A percentile compares a stretch with the other conserved stretches of the same genome.
Evolutionary conservation across 306 rosid species (phyloP).

Genomic region (Psophocarpus tetragonolobus): DNA sequence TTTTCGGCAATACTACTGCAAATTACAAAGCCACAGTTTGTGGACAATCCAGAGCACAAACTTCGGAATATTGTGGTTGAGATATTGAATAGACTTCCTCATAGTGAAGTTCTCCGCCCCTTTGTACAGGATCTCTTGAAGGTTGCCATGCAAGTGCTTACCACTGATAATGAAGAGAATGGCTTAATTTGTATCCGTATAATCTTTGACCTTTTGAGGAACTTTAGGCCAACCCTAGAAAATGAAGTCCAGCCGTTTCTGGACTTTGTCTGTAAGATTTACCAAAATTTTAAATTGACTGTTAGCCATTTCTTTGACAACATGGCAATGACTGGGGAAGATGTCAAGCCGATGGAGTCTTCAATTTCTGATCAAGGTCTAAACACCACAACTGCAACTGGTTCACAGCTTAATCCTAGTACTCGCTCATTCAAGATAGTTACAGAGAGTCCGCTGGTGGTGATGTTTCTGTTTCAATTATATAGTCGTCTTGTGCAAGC

Average conservation of each 20-base stretch:
- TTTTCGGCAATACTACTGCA: constrained; percentile 73
- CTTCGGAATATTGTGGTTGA: constrained; percentile 91
- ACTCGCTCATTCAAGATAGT: constrained; percentile 91
- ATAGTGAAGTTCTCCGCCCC: constrained; percentile 96
- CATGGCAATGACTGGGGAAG: constrained; percentile 58
- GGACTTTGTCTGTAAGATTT: constrained; percentile 91
- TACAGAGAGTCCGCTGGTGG: constrained; percentile 97
- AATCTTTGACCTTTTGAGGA: constrained; percentile 91
- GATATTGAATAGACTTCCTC: constrained; percentile 95
- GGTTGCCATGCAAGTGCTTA: constrained; percentile 93
- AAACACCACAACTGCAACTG: constrained; percentile 51
- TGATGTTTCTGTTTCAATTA: constrained; percentile 94
- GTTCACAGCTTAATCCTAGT: constrained; percentile 88
- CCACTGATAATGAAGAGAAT: constrained; percentile 93
- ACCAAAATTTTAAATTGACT: constrained; percentile 82
- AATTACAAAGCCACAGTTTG: constrained; percentile 82
- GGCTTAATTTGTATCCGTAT: constrained; percentile 89
- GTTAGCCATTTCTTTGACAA: constrained; percentile 90
- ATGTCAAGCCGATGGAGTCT: constrained; percentile 79
- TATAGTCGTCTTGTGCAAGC: constrained; percentile 93
- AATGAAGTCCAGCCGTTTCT: constrained; percentile 92
- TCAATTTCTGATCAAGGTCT: constrained; percentile 65
- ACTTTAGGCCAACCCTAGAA: constrained; percentile 88
- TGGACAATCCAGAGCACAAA: constrained; percentile 84
- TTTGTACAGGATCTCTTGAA: constrained; percentile 94